These are phyloP conservation scores for Russula foetens DNA, from an alignment of 768 basidiomycete genomes.

Conservation along the genomic window DNA sequence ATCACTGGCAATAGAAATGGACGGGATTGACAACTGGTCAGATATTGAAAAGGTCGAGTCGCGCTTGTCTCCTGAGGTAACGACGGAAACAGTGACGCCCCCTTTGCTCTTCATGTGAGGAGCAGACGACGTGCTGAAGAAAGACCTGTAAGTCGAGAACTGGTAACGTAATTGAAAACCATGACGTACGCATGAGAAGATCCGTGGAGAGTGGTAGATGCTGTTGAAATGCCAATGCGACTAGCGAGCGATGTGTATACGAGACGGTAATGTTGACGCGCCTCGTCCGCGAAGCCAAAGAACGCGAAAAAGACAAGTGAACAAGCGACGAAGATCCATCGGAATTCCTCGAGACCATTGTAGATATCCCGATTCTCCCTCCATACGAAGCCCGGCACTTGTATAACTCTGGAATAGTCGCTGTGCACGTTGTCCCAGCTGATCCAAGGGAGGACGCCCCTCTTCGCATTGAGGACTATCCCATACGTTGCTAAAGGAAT, in stretches of 20 bases:
- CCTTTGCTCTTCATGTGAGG: constrained; percentile 4
- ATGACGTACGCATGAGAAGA: constrained; percentile 9
- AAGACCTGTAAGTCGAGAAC: background rate
- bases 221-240: constrained; percentile 22
- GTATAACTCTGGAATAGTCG: constrained; percentile 34
- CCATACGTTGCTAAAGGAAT: constrained; percentile 27
- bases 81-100: constrained; percentile 5
- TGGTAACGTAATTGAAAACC: too few species aligned
- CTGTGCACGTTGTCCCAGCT: constrained; percentile 46
- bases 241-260: constrained; percentile 24
- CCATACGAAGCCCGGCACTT: constrained; percentile 34
- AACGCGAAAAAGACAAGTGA: constrained; percentile 41
- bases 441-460: constrained; percentile 31
- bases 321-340: constrained; percentile 35
- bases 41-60: constrained; percentile 1
- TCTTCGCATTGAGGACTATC: constrained; percentile 24
- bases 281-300: constrained; percentile 49
- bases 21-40: constrained; percentile 17
- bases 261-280: constrained; percentile 32
- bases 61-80: background rate
- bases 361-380: constrained; percentile 11
- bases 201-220: background rate
- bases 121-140: background rate
- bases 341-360: constrained; percentile 26
- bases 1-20: constrained; percentile 5